Evolutionary conservation across 805 yeast species (phyloP).

Genomic region (Yamadazyma endophytica): DNA sequence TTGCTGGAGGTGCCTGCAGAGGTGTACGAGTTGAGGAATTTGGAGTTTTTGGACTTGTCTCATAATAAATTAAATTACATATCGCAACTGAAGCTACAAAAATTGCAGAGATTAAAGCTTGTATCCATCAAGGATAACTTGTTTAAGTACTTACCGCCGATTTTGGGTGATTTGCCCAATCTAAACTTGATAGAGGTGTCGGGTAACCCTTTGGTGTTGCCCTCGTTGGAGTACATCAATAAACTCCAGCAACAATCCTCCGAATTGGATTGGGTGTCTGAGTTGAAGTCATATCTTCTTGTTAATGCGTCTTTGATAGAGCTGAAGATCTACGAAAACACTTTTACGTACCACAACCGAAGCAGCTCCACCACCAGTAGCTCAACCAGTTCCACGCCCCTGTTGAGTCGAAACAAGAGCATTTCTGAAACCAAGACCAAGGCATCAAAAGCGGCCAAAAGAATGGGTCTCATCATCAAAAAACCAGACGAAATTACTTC

Average conservation of each 20-base stretch:
- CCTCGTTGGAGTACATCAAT: conserved; percentile 32
- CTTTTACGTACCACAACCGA: neutral
- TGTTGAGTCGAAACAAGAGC: conserved; percentile 24
- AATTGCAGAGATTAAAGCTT: conserved; percentile 46
- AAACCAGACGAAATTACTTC: conserved; percentile 23
- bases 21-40: conserved; percentile 28
- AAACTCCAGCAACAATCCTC: conserved; percentile 34
- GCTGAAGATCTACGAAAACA: conserved; percentile 19
- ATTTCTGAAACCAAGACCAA: conserved; percentile 37
- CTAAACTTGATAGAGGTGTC: conserved; percentile 58
- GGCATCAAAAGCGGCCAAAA: conserved; percentile 64
- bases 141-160: conserved; percentile 51
- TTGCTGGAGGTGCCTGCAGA: conserved; percentile 49
- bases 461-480: conserved; percentile 71
- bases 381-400: conserved; percentile 10
- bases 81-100: conserved; percentile 38
- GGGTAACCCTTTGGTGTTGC: conserved; percentile 56
- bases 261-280: conserved; percentile 42
- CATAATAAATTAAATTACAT: conserved; percentile 47
- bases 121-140: conserved; percentile 60
- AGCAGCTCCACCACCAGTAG: neutral
- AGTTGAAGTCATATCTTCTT: conserved; percentile 34
- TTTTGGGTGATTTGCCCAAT: conserved; percentile 46
- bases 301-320: conserved; percentile 31
- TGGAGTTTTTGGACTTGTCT: conserved; percentile 68